Base-by-base conservation (phyloP, 352 stramenopile species). In the Thalassiosira hispida region DNA sequence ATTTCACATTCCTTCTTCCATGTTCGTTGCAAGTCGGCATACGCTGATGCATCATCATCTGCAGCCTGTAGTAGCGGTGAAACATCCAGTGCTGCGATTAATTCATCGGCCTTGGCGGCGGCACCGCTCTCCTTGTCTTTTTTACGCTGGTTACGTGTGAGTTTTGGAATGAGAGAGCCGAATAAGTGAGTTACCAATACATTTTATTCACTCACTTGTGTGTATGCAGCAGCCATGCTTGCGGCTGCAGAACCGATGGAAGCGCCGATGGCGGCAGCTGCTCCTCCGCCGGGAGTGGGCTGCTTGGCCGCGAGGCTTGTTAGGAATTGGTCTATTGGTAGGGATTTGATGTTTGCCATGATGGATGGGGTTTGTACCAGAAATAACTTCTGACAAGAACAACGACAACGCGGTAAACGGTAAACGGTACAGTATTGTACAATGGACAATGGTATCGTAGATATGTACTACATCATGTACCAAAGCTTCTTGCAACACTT, bases 161-260 rank as follows among this genome's bases (percentile, higher is more conserved):
- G 31, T 9, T 38, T n/a, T n/a, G n/a, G n/a, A n/a, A n/a, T n/a
- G n/a, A n/a, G n/a, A n/a, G n/a, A n/a, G n/a, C n/a, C n/a, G n/a
- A n/a, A n/a, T n/a, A n/a, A n/a, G n/a, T n/a, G n/a, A n/a, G n/a
- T n/a, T n/a, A n/a, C n/a, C n/a, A n/a, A n/a, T n/a, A n/a, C n/a
- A n/a, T n/a, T n/a, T n/a, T n/a, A n/a, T n/a, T n/a, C n/a, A n/a
- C n/a, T n/a, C n/a, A n/a, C n/a, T 67, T 84, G 77, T 2, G 85
- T 93, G 73, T 94, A 94, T 20, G 83, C 71, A 11, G 83, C 87
- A 20, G 87, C 72, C 89, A 94, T 94, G 18, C 52, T 56, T 3
- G 87, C 87, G 18, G 87, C 81, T 12, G 86, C 84, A 3, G 78
- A 73, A 22, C 89, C 89, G 23, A 94, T 80, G 1, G 84, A 80